Conservation (phyloP, 2,329 filamentous ascomycete species). For the Rhinocladiella similis region DNA sequence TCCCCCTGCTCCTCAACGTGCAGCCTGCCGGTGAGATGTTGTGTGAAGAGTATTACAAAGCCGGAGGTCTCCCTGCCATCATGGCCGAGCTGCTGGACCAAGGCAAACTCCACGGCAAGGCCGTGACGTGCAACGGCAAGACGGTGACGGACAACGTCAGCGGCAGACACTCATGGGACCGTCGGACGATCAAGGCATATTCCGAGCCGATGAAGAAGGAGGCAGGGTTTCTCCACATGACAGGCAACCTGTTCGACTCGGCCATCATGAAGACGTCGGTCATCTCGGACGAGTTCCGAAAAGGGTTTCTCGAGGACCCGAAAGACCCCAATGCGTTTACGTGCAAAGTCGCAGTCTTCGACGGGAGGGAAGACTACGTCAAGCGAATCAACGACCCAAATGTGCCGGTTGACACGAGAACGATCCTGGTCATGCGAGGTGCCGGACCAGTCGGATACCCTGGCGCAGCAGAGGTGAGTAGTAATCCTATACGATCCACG, state of each 20-base stretch:
- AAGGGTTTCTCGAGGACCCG: constrained; percentile 48
- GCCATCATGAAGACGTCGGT: constrained; percentile 57
- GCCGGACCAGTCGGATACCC: constrained; percentile 53
- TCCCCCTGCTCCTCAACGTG: constrained; percentile 57
- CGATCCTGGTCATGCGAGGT: constrained; percentile 52
- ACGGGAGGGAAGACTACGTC: constrained; percentile 53
- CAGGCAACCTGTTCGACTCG: constrained; percentile 51
- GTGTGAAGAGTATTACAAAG: constrained; percentile 56
- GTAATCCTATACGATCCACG: neutral
- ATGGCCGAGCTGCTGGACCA: constrained; percentile 55
- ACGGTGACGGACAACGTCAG: constrained; percentile 46
- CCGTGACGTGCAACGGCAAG: constrained; percentile 50
- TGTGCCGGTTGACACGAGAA: constrained; percentile 41
- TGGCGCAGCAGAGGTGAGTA: neutral
- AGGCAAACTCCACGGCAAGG: constrained; percentile 46
- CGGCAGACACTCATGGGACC: constrained; percentile 52
- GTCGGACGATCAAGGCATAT: constrained; percentile 48
- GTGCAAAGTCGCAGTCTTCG: constrained; percentile 50
- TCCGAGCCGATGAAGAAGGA: constrained; percentile 48
- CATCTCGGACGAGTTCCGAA: constrained; percentile 48
- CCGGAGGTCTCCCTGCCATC: constrained; percentile 54
- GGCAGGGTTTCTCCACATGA: constrained; percentile 54
- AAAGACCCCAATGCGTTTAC: constrained; percentile 52
- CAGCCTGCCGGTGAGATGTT: constrained; percentile 56
- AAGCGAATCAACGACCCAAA: constrained; percentile 43